Evolutionary conservation across 1,284 basidiomycete genomes (phyloP).

Genomic region (Pascua sp.): DNA sequence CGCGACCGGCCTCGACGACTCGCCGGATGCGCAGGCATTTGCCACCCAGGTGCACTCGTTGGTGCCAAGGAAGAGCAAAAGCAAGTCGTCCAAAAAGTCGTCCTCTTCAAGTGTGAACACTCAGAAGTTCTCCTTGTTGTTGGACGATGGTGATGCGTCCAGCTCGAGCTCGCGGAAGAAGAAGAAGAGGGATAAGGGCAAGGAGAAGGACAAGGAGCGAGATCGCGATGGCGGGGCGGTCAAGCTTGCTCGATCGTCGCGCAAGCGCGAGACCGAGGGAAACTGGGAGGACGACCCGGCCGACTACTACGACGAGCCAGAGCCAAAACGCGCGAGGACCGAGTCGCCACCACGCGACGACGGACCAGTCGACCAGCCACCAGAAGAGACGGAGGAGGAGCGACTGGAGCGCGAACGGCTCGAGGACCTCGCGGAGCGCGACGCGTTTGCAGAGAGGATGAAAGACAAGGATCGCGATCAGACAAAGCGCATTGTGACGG

Average conservation of each 20-base stretch:
- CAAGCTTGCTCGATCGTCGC: slow-evolving; percentile 57
- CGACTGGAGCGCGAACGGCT: slow-evolving; percentile 70
- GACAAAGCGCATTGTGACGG: slow-evolving; percentile 89
- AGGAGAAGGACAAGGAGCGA: slow-evolving; percentile 37
- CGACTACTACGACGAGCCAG: slow-evolving; percentile 59
- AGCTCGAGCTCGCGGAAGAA: slow-evolving; percentile 48
- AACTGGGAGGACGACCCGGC: slow-evolving; percentile 52
- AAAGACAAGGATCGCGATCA: slow-evolving; percentile 76
- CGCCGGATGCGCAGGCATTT: slow-evolving; percentile 73
- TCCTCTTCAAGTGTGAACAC: slow-evolving; percentile 60
- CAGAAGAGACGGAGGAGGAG: slow-evolving; percentile 61
- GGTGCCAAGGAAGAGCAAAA: slow-evolving; percentile 68
- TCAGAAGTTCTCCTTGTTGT: slow-evolving; percentile 69
- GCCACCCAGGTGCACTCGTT: slow-evolving; percentile 70
- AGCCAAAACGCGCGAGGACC: slow-evolving; percentile 51
- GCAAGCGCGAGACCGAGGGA: slow-evolving; percentile 68
- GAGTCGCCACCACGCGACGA: slow-evolving; percentile 39
- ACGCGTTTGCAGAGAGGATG: slow-evolving; percentile 88
- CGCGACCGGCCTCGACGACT: slow-evolving; percentile 73
- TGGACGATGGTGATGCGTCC: slow-evolving; percentile 63
- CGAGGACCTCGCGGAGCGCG: slow-evolving; percentile 78
- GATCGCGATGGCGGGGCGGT: slow-evolving; percentile 47
- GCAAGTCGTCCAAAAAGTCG: slow-evolving; percentile 60
- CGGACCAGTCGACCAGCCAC: slow-evolving; percentile 6
- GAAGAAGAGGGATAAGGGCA: slow-evolving; percentile 52